A percentile compares a stretch with the other conserved stretches of the same genome.
Conservation (phyloP, 192 early-diverging fungal genomes). For the Coemansia sp. region DNA sequence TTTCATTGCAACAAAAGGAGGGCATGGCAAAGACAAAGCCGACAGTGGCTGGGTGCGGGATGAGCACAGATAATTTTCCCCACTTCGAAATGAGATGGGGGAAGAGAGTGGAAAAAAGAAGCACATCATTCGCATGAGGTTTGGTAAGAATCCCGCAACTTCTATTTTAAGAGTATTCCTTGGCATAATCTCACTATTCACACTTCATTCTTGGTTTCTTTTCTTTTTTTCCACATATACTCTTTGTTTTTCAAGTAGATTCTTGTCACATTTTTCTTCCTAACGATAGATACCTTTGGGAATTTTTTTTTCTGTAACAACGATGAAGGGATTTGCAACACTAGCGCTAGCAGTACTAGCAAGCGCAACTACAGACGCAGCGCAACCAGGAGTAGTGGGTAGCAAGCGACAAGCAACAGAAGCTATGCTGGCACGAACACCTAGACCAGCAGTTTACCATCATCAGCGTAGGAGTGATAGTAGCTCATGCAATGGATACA, state of each 20-base stretch:
- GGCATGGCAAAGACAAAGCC: too few relatives aligned
- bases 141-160: not conserved
- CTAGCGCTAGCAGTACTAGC: slow-evolving; percentile 2
- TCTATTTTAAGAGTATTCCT: slow-evolving; percentile 2
- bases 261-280: slow-evolving; percentile 2
- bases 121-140: not conserved
- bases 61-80: not conserved
- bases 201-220: slow-evolving; percentile 1
- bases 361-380: not conserved
- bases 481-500: slow-evolving; percentile 64
- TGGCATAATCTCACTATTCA: not conserved
- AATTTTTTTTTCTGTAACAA: not conserved
- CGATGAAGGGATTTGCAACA: slow-evolving; percentile 4
- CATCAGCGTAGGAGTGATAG: slow-evolving; percentile 1
- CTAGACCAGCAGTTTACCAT: not conserved
- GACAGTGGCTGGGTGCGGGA: not conserved
- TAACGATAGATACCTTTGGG: not conserved
- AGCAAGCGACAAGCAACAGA: not conserved
- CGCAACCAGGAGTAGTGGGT: not conserved
- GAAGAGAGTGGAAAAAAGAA: not conserved
- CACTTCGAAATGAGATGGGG: not conserved
- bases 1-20: too few relatives aligned
- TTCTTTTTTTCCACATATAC: not conserved
- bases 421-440: not conserved
- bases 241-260: not conserved